phyloP scores from a whole-genome alignment of 345 rosid species.

The Hirschfeldia incana region DNA sequence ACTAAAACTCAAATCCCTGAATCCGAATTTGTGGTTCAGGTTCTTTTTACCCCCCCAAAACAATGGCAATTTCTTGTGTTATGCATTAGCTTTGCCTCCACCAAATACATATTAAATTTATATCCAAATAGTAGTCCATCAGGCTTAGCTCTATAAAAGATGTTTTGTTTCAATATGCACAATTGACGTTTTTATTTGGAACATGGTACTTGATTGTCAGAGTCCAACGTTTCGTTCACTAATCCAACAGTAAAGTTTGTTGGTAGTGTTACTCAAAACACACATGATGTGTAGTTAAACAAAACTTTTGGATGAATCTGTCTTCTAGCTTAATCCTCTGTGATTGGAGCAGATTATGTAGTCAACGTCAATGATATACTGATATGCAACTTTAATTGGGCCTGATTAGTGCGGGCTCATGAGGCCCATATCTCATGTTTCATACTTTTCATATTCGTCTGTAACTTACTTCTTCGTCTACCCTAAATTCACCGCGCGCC shows the following conservation, averaged over 20 bases:
- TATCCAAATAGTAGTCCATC: not conserved
- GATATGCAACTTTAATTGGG: conserved; percentile 3
- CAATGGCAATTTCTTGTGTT: conserved; percentile 4
- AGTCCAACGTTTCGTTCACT: not conserved
- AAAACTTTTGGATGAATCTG: not conserved
- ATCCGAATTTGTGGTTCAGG: conserved; percentile 18
- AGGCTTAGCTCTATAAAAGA: not conserved
- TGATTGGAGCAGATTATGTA: not conserved
- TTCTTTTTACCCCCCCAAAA: not conserved
- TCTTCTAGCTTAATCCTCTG: not conserved
- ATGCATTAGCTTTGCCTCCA: not conserved
- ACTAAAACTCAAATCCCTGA: conserved; percentile 19
- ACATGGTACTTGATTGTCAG: not conserved
- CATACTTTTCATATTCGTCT: not conserved
- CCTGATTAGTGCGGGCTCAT: not conserved
- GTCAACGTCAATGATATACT: no score
- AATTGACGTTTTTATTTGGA: not conserved
- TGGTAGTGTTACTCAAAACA: not conserved
- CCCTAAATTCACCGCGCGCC: conserved; percentile 14
- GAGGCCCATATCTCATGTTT: conserved; percentile 1
- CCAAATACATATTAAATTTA: no score
- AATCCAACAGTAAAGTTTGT: not conserved
- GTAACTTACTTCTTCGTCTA: not conserved
- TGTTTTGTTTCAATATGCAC: not conserved
- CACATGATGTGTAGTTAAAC: not conserved